Evolutionary conservation across 352 stramenopile genomes (phyloP), one percentile per base, ranked within the genome.

Genomic region (Pythium angustatum): DNA sequence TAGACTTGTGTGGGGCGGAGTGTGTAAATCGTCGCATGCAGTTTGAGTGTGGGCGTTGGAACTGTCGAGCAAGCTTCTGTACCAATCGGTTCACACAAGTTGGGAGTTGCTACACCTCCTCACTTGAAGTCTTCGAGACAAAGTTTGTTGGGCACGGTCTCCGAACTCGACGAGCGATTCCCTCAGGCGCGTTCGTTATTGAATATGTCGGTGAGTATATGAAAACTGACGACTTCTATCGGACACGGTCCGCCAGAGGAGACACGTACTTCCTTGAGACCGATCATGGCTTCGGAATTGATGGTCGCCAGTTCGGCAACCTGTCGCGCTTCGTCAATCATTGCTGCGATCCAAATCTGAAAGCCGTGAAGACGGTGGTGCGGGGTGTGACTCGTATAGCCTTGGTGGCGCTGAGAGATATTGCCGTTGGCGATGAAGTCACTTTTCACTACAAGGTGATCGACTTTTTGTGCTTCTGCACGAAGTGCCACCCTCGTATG

Each of bases 131-230:
- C 7, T 34, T 51, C 22, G 21, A 12, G 22, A 51, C 44, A 3
- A 26, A 51, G 5, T 33, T 34, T 24, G 21, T 26, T n/a, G 44
- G 44, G 4, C n/a, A 34, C 11, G 44, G 44, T 22, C 22, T 51
- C 6, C 44, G n/a, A 14, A 34, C 3, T 15, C 22, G 21, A 3
- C 22, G 31, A 8, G 11, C 10, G 8, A 51, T 51, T n/a, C 22
- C 24, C 4, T 5, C 21, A n/a, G 22, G 22, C 21, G 11, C 17
- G 28, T 27, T 55, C 2, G 48, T 55, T 12, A 22, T 41, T 24
- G 48, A 55, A 17, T 55, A 55, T 11, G 48, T 55, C 2, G 48
- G 48, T 3, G 48, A 55, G 28, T 55, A 55, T 21, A 55, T 55
- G 21, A 33, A 2, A 26, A 5, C 5, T 5, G 5, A n/a, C 22